Percentiles rank a stretch among this genome's conserved stretches.
These are phyloP conservation scores for Amanita rubescens DNA, from an alignment of 768 basidiomycete species.

Conservation along the genomic window DNA sequence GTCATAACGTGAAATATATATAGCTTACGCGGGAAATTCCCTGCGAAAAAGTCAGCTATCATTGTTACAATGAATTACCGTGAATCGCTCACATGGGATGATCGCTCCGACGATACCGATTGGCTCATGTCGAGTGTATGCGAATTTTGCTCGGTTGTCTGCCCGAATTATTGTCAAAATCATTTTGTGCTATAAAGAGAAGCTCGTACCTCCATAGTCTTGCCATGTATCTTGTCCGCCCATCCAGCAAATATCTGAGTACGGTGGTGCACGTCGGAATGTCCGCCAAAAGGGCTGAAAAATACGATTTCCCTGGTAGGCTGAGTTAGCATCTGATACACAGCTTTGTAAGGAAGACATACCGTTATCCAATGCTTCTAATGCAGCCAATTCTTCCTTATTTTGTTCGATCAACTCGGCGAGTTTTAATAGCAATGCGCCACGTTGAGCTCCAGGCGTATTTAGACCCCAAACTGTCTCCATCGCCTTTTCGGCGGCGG, in stretches of 20 bases:
- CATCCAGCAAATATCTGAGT: conserved; percentile 77
- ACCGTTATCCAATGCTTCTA: conserved; percentile 65
- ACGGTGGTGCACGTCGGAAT: background rate
- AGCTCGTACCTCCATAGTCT: conserved; percentile 50
- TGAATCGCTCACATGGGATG: no score
- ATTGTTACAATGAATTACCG: no score
- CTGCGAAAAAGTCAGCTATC: no score
- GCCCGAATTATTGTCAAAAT: background rate
- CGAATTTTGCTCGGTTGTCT: conserved; percentile 23
- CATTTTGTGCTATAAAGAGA: background rate
- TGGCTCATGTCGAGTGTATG: conserved; percentile 23
- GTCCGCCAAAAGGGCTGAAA: no score
- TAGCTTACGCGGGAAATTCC: no score
- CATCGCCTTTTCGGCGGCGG: conserved; percentile 43
- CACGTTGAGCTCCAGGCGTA: conserved; percentile 10
- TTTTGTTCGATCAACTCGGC: conserved; percentile 50
- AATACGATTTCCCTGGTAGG: background rate
- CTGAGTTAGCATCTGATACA: background rate
- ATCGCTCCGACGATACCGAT: conserved; percentile 17
- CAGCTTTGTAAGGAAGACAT: conserved; percentile 9
- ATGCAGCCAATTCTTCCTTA: conserved; percentile 50
- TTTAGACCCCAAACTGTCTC: conserved; percentile 43
- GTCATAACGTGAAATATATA: no score
- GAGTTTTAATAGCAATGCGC: conserved; percentile 42
- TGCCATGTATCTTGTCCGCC: conserved; percentile 75